Evolutionary conservation across 1,139 yeast genomes (phyloP).

Genomic region (Diutina rugosa): DNA sequence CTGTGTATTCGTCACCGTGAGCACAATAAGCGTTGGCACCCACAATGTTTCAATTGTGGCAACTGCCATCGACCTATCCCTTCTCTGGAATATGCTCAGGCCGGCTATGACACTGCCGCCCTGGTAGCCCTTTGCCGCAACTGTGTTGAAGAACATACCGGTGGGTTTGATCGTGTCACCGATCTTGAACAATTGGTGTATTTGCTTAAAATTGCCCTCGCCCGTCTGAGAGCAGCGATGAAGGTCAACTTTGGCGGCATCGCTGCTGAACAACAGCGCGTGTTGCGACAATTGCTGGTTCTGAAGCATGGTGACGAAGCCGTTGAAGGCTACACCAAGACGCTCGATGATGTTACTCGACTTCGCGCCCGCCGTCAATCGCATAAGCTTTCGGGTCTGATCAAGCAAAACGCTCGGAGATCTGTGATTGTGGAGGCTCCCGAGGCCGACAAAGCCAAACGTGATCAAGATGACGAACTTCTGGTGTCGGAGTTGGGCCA

Average conservation of each 20-base stretch:
- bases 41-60: slow-evolving; percentile 55
- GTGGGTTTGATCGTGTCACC: slow-evolving; percentile 54
- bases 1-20: slow-evolving; percentile 42
- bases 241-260: slow-evolving; percentile 4
- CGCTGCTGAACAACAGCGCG: neutral
- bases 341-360: slow-evolving; percentile 67
- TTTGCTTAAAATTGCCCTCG: slow-evolving; percentile 71
- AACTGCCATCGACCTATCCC: slow-evolving; percentile 25
- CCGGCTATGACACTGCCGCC: neutral
- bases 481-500: neutral
- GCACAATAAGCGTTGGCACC: slow-evolving; percentile 69
- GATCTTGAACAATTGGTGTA: slow-evolving; percentile 64
- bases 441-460: slow-evolving; percentile 39
- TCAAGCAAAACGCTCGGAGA: slow-evolving; percentile 34
- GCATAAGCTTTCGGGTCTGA: slow-evolving; percentile 44
- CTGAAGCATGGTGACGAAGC: slow-evolving; percentile 7
- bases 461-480: slow-evolving; percentile 7
- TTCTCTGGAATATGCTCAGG: neutral
- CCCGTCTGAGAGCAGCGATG: slow-evolving; percentile 66
- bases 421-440: slow-evolving; percentile 37
- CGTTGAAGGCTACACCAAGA: slow-evolving; percentile 44
- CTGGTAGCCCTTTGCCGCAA: slow-evolving; percentile 35
- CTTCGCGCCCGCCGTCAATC: slow-evolving; percentile 65
- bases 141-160: slow-evolving; percentile 7
- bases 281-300: neutral